Evolutionary conservation across 768 basidiomycete species (phyloP).

Genomic region (Lanmaoa rubissima): DNA sequence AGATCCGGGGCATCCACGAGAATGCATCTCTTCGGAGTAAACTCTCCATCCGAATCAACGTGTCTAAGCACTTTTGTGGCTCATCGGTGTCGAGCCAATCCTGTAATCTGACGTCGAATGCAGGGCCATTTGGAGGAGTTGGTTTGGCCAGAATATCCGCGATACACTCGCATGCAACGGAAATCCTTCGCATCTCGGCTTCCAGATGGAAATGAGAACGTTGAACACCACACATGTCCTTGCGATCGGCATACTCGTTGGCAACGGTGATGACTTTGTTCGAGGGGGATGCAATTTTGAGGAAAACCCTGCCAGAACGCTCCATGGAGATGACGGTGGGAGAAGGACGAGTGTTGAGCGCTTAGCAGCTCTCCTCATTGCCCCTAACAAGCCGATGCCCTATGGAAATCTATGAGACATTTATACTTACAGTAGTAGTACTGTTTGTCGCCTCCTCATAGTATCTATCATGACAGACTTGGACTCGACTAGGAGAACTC

Average conservation of each 20-base stretch:
- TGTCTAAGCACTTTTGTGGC: background rate
- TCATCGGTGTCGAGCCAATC: constrained; percentile 1
- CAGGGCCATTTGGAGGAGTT: background rate
- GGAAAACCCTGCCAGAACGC: background rate
- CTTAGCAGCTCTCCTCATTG: too few relatives aligned
- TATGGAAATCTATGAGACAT: too few relatives aligned
- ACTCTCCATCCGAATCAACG: background rate
- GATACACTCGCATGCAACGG: background rate
- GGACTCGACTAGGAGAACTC: too few relatives aligned
- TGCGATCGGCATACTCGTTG: background rate
- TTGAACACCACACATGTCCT: background rate
- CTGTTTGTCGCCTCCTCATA: too few relatives aligned
- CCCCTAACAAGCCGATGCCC: too few relatives aligned
- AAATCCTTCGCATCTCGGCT: background rate
- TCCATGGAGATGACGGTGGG: background rate
- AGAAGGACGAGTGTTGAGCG: too few relatives aligned
- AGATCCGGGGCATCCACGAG: background rate
- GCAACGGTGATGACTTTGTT: background rate
- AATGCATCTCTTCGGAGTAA: background rate
- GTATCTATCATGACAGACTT: too few relatives aligned
- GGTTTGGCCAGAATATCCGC: background rate
- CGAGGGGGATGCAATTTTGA: background rate
- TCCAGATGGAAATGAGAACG: background rate
- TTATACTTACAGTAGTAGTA: too few relatives aligned
- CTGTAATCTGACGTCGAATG: background rate